phyloP scores from a whole-genome alignment of 129 eudicot species.

The Lactuca sativa region DNA sequence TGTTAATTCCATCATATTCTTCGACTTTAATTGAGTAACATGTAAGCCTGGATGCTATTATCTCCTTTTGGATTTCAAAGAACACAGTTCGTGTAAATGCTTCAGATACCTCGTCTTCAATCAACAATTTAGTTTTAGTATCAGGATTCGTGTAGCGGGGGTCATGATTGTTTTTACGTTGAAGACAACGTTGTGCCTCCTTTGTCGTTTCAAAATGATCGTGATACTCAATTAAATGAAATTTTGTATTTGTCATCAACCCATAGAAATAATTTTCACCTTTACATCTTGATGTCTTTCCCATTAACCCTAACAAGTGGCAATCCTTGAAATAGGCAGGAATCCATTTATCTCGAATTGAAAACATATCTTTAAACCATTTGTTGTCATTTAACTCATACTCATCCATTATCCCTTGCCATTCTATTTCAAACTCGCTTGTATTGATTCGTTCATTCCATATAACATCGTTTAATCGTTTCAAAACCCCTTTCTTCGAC shows the following conservation, averaged over 20 bases:
- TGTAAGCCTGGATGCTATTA: too few species aligned
- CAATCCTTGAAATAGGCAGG: background rate
- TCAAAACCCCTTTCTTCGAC: too few species aligned
- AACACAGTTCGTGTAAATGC: background rate
- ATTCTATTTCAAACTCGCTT: background rate
- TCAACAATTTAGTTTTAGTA: background rate
- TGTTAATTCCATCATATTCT: too few species aligned
- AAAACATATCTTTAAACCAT: background rate
- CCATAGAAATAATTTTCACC: too few species aligned
- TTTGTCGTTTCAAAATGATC: background rate
- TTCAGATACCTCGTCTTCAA: background rate
- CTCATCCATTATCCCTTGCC: background rate
- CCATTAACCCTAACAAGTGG: background rate
- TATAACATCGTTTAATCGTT: background rate
- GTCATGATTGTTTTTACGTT: background rate
- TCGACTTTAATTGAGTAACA: too few species aligned
- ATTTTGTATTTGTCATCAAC: too few species aligned
- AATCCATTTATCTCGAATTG: background rate
- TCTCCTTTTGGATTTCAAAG: background rate
- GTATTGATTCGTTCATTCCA: background rate
- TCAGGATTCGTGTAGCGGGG: background rate
- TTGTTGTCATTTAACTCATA: background rate
- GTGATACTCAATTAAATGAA: background rate
- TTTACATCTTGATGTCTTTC: background rate
- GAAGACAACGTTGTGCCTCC: background rate